Conservation (phyloP, 768 basidiomycete genomes). For the Termitomyces sp. region DNA sequence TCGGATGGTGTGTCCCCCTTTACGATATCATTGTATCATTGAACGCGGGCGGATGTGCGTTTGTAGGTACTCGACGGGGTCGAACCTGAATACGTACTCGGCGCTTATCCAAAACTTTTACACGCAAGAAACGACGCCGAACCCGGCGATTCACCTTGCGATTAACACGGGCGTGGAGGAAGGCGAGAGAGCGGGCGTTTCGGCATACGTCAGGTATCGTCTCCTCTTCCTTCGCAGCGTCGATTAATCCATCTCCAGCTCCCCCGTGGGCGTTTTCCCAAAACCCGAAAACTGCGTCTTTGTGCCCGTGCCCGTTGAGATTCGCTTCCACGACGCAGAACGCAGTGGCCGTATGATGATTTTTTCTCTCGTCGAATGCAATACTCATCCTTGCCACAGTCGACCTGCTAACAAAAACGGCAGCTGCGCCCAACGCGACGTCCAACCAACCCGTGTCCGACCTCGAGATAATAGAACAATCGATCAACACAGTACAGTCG, state of each 20-base stretch:
- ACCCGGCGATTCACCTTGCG: constrained; percentile 87
- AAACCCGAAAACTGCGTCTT: constrained; percentile 96
- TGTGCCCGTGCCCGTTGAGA: constrained; percentile 82
- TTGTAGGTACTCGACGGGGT: constrained; percentile 86
- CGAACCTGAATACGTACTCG: constrained; percentile 88
- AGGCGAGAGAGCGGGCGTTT: constrained; percentile 63
- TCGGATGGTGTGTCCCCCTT: constrained; percentile 93
- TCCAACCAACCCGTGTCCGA: constrained; percentile 56
- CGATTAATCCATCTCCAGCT: constrained; percentile 52
- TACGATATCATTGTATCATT: too few species aligned
- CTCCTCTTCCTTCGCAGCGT: too few species aligned
- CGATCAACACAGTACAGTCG: constrained; percentile 61
- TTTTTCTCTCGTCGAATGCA: background rate
- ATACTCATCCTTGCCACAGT: constrained; percentile 41
- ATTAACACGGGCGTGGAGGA: constrained; percentile 80
- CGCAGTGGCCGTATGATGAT: constrained; percentile 71
- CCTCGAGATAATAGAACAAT: constrained; percentile 70
- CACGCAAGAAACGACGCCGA: constrained; percentile 83
- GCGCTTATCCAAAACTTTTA: constrained; percentile 98
- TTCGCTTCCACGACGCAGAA: constrained; percentile 80
- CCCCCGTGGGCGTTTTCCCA: constrained; percentile 82
- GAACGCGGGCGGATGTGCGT: too few species aligned
- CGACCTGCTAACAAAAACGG: constrained; percentile 60
- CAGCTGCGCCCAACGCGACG: constrained; percentile 38
- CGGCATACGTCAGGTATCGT: constrained; percentile 76